These are phyloP conservation scores for Globisporangium iwayamae DNA, from an alignment of 352 stramenopile species.

Conservation along the genomic window DNA sequence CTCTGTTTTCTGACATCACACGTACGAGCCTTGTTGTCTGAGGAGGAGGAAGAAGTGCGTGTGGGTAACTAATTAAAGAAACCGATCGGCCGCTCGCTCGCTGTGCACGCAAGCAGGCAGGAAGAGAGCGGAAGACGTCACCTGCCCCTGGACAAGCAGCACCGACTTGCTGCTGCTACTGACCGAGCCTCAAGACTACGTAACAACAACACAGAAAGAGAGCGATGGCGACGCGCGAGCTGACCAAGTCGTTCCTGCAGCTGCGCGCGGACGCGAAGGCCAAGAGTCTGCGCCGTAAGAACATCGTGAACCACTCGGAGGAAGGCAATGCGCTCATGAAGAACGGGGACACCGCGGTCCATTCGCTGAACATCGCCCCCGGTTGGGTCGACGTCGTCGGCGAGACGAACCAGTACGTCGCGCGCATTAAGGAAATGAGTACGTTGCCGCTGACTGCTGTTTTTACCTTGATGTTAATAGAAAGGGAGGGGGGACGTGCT, in stretches of 20 bases:
- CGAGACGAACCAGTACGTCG: conserved; percentile 77
- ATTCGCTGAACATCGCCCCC: conserved; percentile 38
- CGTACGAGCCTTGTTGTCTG: neutral
- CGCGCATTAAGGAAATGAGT: conserved; percentile 81
- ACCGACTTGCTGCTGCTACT: neutral
- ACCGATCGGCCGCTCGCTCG: conserved; percentile 1
- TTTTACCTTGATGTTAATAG: neutral
- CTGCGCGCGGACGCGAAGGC: conserved; percentile 75
- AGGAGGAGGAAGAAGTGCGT: neutral
- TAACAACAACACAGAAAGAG: neutral
- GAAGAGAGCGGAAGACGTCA: conserved; percentile 3
- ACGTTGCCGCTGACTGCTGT: conserved; percentile 20
- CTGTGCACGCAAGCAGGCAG: neutral
- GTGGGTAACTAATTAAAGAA: conserved; percentile 12
- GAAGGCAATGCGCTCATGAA: conserved; percentile 68
- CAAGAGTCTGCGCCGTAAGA: conserved; percentile 81
- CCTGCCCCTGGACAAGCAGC: neutral
- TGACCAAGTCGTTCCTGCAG: conserved; percentile 70
- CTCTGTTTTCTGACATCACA: neutral
- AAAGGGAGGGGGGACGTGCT: conserved; percentile 1
- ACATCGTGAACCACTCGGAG: conserved; percentile 72
- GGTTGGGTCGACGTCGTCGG: conserved; percentile 80
- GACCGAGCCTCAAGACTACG: neutral
- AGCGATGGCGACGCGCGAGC: conserved; percentile 72
- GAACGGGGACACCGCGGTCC: conserved; percentile 35